phyloP scores from a whole-genome alignment of 2,329 filamentous ascomycete species.

The Pochonia chlamydosporia region DNA sequence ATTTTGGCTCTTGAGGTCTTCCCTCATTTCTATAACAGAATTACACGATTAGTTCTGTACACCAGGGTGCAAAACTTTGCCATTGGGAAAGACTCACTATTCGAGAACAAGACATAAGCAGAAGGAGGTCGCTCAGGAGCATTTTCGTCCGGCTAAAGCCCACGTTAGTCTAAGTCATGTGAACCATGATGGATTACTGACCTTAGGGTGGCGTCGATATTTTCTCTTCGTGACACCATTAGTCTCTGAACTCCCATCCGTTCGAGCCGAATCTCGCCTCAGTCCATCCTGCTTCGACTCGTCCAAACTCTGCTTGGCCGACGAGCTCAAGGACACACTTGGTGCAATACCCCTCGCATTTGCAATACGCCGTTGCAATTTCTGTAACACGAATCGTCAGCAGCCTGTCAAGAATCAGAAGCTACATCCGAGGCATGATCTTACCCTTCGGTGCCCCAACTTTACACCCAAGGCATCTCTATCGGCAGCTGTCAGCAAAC shows the following conservation, averaged over 20 bases:
- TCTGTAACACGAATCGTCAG: constrained; percentile 41
- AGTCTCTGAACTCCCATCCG: constrained; percentile 38
- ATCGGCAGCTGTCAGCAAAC: constrained; percentile 16
- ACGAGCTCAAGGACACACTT: constrained; percentile 44
- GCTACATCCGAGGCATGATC: constrained; percentile 22
- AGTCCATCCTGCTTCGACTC: constrained; percentile 48
- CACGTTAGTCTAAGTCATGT: neutral
- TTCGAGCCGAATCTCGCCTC: constrained; percentile 41
- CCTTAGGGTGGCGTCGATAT: constrained; percentile 73
- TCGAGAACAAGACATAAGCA: constrained; percentile 81
- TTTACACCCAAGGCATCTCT: constrained; percentile 72
- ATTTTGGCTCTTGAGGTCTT: constrained; percentile 69
- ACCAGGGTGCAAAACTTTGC: neutral
- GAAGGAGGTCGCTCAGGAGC: constrained; percentile 76
- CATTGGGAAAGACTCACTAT: constrained; percentile 51
- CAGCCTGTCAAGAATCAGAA: constrained; percentile 4
- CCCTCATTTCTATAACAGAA: constrained; percentile 60
- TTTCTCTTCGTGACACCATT: constrained; percentile 58
- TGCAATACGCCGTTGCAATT: constrained; percentile 77
- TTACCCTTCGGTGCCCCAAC: constrained; percentile 72
- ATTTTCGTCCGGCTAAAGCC: constrained; percentile 62
- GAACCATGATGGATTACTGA: constrained; percentile 21
- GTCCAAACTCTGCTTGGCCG: constrained; percentile 46
- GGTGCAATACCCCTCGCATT: constrained; percentile 61
- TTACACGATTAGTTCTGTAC: neutral